Base-by-base conservation (phyloP, 371 early-diverging fungal genomes). In the Apophysomyces variabilis region DNA sequence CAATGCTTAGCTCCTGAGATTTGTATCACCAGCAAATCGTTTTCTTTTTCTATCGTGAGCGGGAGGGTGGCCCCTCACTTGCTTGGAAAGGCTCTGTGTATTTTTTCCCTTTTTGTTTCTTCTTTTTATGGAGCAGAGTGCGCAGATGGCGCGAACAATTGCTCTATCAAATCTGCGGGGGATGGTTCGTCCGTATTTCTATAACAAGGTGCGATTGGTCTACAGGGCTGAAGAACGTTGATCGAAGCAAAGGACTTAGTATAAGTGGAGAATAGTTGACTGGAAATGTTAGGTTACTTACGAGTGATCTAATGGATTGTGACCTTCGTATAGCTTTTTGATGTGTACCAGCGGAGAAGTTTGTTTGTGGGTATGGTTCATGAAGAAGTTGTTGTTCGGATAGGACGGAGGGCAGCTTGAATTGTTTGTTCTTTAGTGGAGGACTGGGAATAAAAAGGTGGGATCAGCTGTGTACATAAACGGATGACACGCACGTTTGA, bases 111-210 rank as follows among this genome's bases (percentile, higher is more conserved):
- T 26, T 26, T 26, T 45, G 8, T 13, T 45, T 45, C 13, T 43
- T 43, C 14, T 43, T 14, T 43, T 50, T 21, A 50, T 21, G 54
- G 54, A 7, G 54, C 21, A 3, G 54, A n/a, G 21, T 21, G 54
- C 9, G 21, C 54, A 50, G 54, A 21, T 50, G 54, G 54, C 9
- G 74, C 70, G 66, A 78, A 78, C 0, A 78, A 38, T 54, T 73
- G 69, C 37, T 78, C 76, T 11, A 78, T 76, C 43, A 78, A 66
- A 46, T 78, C 79, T 8, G 69, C 44, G 3, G 79, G 76, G n/a
- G 79, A 73, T 18, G 74, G 74, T 13, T 76, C 74, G 47, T 76
- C 72, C 18, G 62, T 39, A 37, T 37, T 62, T 41, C 54, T 21
- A 62, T 62, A 70, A 41, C 41, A 41, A 4, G 65, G 62, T 39